These are phyloP conservation scores for Excoecaria cochinchinensis DNA, from an alignment of 345 rosid genomes.

Conservation along the genomic window DNA sequence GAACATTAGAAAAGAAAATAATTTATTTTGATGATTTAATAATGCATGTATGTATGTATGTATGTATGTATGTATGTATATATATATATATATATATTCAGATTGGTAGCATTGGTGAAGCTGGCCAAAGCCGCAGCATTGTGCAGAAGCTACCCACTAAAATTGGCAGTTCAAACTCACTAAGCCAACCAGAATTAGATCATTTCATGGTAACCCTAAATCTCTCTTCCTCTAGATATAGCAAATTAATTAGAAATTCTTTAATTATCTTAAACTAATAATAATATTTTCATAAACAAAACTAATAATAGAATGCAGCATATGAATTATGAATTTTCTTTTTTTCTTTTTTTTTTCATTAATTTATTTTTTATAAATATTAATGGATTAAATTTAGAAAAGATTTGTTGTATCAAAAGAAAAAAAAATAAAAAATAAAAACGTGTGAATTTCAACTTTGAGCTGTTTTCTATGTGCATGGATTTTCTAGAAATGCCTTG, in stretches of 20 bases:
- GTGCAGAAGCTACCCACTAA: slow-evolving; percentile 9
- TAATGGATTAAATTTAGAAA: no score
- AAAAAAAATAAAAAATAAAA: not conserved
- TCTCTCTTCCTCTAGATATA: not conserved
- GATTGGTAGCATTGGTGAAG: slow-evolving; percentile 24
- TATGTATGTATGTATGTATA: no score
- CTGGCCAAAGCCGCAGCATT: not conserved
- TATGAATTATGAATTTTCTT: no score
- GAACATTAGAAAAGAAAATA: no score
- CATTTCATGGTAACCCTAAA: slow-evolving; percentile 42
- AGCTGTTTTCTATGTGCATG: not conserved
- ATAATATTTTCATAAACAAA: no score
- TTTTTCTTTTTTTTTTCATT: no score
- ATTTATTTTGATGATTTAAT: not conserved
- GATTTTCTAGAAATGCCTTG: not conserved
- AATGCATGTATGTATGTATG: no score
- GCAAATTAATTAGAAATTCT: no score
- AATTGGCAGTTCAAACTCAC: slow-evolving; percentile 20
- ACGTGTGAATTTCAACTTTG: not conserved
- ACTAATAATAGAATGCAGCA: no score
- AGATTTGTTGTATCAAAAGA: no score
- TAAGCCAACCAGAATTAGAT: slow-evolving; percentile 43
- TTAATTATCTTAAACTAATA: no score
- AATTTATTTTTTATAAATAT: no score
- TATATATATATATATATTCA: slow-evolving; percentile 21